These are phyloP conservation scores for Friedmanniomyces endolithicus DNA, from an alignment of 495 filamentous ascomycete species.

Conservation along the genomic window DNA sequence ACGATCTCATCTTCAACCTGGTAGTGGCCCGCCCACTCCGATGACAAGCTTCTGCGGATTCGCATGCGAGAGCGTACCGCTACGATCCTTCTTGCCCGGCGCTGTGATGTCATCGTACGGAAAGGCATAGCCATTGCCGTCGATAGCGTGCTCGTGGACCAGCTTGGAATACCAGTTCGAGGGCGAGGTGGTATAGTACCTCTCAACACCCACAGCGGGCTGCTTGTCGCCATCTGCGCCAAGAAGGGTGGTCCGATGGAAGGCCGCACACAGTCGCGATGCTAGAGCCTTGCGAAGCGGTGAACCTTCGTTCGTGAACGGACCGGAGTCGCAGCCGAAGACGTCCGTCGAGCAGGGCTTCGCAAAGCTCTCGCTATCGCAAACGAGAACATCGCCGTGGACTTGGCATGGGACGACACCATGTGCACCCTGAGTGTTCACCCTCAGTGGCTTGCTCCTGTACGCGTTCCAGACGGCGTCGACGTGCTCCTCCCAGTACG, in stretches of 20 bases:
- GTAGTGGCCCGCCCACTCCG: constrained; percentile 22
- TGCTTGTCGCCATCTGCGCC: constrained; percentile 31
- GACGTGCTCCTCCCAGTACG: constrained; percentile 32
- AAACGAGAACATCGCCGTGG: constrained; percentile 24
- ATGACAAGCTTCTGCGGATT: constrained; percentile 21
- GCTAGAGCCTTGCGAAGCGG: constrained; percentile 31
- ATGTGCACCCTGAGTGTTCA: constrained; percentile 29
- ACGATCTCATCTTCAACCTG: not conserved
- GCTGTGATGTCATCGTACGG: constrained; percentile 39
- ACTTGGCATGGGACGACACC: constrained; percentile 33
- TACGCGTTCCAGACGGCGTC: constrained; percentile 33
- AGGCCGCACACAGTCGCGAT: constrained; percentile 36
- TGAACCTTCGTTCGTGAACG: constrained; percentile 31
- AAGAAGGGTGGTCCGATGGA: constrained; percentile 32
- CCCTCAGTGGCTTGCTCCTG: constrained; percentile 25
- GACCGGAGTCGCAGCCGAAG: constrained; percentile 37
- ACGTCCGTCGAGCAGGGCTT: constrained; percentile 32
- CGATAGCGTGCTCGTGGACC: constrained; percentile 33
- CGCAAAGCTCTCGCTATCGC: constrained; percentile 31
- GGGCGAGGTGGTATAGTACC: constrained; percentile 25
- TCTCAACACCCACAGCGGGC: constrained; percentile 22
- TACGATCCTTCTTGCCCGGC: constrained; percentile 11
- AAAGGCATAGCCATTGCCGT: constrained; percentile 35
- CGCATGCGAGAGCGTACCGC: constrained; percentile 25
- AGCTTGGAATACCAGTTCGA: constrained; percentile 35